These are phyloP conservation scores for Serendipita sp. DNA, from an alignment of 768 basidiomycete species.

Conservation along the genomic window DNA sequence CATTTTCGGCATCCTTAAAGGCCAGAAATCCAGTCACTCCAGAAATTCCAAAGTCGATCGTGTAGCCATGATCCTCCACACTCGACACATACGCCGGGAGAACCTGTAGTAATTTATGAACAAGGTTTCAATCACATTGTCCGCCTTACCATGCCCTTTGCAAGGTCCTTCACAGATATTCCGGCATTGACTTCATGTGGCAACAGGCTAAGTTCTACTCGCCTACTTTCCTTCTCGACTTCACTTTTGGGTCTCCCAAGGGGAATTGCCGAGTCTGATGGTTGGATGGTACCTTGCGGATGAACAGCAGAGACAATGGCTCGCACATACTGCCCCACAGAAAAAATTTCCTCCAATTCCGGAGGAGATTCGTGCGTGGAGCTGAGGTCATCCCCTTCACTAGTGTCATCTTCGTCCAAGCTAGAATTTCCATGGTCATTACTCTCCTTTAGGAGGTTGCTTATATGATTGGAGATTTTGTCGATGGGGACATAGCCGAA, in stretches of 20 bases:
- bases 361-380: constrained; percentile 25
- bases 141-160: constrained; percentile 50
- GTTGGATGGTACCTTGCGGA: constrained; percentile 31
- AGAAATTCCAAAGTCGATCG: constrained; percentile 65
- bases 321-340: constrained; percentile 72
- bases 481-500: constrained; percentile 90
- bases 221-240: constrained; percentile 44
- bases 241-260: constrained; percentile 40
- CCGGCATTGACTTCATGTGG: constrained; percentile 77
- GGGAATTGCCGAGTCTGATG: constrained; percentile 38
- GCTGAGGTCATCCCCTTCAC: constrained; percentile 10
- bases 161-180: constrained; percentile 61
- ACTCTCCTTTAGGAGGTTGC: constrained; percentile 42
- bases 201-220: constrained; percentile 69
- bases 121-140: neutral
- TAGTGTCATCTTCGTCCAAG: constrained; percentile 15
- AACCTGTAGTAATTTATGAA: constrained; percentile 31
- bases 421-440: constrained; percentile 25
- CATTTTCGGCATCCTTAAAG: constrained; percentile 48
- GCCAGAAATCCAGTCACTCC: constrained; percentile 73
- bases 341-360: constrained; percentile 59
- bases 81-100: constrained; percentile 63
- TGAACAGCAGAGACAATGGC: constrained; percentile 57
- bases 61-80: constrained; percentile 89
- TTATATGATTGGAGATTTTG: constrained; percentile 60